These are phyloP conservation scores for Somion occarium DNA, from an alignment of 1,284 basidiomycete species.

Conservation along the genomic window DNA sequence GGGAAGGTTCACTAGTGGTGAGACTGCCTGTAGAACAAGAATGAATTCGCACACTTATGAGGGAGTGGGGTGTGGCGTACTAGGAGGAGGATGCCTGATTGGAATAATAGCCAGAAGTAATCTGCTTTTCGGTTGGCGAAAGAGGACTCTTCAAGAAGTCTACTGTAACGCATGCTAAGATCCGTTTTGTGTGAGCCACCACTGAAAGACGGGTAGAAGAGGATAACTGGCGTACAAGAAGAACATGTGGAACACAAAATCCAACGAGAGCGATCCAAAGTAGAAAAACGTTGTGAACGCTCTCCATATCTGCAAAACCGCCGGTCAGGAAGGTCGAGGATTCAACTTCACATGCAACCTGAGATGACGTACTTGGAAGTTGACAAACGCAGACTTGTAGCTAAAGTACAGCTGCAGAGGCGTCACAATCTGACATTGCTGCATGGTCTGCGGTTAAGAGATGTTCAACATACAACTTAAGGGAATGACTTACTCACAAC, in stretches of 20 bases:
- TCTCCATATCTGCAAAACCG: constrained; percentile 75
- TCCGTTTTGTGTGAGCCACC: too few relatives aligned
- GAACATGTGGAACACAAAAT: constrained; percentile 95
- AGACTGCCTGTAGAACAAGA: constrained; percentile 55
- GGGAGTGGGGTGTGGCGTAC: constrained; percentile 39
- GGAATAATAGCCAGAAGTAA: constrained; percentile 88
- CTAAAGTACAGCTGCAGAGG: constrained; percentile 92
- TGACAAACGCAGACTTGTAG: constrained; percentile 76
- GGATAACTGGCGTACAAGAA: constrained; percentile 97
- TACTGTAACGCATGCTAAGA: constrained; percentile 92
- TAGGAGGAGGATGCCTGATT: constrained; percentile 78
- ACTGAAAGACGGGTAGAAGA: background rate
- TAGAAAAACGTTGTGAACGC: constrained; percentile 91
- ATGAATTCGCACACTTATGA: constrained; percentile 1
- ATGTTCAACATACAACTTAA: background rate
- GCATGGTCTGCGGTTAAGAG: constrained; percentile 3
- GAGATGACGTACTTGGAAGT: constrained; percentile 62
- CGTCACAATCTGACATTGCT: constrained; percentile 92
- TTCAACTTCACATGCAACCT: background rate
- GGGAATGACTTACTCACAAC: constrained; percentile 55
- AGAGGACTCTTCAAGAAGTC: constrained; percentile 94
- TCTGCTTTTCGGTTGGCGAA: constrained; percentile 89
- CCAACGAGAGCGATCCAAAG: constrained; percentile 91
- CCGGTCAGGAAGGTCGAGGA: background rate
- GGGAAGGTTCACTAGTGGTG: constrained; percentile 84